phyloP scores from a whole-genome alignment of 75 land plant genomes.

The Cunninghamia lanceolata region DNA sequence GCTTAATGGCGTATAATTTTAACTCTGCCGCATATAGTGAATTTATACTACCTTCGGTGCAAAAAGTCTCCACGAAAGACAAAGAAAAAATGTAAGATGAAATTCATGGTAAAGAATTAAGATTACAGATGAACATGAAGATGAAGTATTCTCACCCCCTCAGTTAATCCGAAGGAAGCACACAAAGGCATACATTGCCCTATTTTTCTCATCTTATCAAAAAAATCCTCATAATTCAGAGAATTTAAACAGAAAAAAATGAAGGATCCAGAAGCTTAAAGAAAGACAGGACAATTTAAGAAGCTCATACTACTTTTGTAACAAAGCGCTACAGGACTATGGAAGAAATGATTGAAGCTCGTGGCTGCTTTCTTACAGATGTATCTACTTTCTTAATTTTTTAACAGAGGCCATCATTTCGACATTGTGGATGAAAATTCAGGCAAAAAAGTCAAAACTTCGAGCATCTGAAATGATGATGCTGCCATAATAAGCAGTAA shows the following conservation, averaged over 20 bases:
- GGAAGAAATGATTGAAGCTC: neutral
- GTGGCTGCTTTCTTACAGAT: neutral
- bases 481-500: neutral
- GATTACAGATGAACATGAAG: neutral
- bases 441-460: neutral
- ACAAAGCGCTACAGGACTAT: neutral
- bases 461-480: conserved; percentile 1
- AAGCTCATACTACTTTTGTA: neutral
- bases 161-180: neutral
- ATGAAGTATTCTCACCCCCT: conserved; percentile 5
- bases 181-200: conserved; percentile 9
- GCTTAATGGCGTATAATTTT: neutral
- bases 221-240: neutral
- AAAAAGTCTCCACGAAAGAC: neutral
- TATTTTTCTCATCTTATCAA: conserved; percentile 8
- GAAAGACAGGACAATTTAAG: neutral
- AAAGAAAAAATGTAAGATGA: neutral
- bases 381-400: neutral
- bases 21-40: neutral
- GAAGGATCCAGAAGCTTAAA: conserved; percentile 27
- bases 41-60: neutral
- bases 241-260: neutral
- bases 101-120: neutral
- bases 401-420: neutral
- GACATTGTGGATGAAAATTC: conserved; percentile 3